These are phyloP conservation scores for Lentinus tigrinus DNA, from an alignment of 768 basidiomycete genomes.

Conservation along the genomic window DNA sequence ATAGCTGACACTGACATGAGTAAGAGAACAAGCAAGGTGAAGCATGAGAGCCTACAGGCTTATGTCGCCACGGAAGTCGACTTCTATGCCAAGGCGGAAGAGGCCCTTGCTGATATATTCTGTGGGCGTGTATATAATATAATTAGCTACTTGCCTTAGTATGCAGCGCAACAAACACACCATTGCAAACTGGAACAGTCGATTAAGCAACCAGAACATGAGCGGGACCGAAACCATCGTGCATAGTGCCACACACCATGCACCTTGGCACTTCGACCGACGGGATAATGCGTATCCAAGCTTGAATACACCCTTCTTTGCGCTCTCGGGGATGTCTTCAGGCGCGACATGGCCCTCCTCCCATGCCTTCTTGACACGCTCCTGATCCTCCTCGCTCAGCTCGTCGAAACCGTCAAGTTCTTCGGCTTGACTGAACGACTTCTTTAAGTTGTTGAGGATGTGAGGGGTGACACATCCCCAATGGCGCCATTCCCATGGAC, in stretches of 20 bases:
- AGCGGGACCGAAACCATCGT: not conserved
- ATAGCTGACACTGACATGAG: conserved; percentile 20
- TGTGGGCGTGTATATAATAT: not conserved
- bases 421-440: conserved; percentile 49
- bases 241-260: not conserved
- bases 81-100: conserved; percentile 41
- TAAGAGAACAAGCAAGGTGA: too few species aligned
- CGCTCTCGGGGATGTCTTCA: conserved; percentile 78
- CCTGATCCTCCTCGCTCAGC: conserved; percentile 66
- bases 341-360: conserved; percentile 76
- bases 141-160: not conserved
- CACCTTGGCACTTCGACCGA: conserved; percentile 35
- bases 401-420: conserved; percentile 91
- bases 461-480: conserved; percentile 83
- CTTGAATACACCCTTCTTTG: conserved; percentile 47
- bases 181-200: conserved; percentile 15
- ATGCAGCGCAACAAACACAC: not conserved
- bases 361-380: conserved; percentile 68
- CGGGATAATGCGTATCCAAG: conserved; percentile 31
- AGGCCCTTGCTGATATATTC: conserved; percentile 40
- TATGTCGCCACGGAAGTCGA: conserved; percentile 38
- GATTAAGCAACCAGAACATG: not conserved
- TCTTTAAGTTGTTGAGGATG: conserved; percentile 72
- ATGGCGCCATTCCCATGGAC: conserved; percentile 85
- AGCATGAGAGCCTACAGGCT: conserved; percentile 26